A percentile compares a stretch with the other conserved stretches of the same genome.
phyloP scores from a whole-genome alignment of 345 rosid genomes.

The Hevea brasiliensis region DNA sequence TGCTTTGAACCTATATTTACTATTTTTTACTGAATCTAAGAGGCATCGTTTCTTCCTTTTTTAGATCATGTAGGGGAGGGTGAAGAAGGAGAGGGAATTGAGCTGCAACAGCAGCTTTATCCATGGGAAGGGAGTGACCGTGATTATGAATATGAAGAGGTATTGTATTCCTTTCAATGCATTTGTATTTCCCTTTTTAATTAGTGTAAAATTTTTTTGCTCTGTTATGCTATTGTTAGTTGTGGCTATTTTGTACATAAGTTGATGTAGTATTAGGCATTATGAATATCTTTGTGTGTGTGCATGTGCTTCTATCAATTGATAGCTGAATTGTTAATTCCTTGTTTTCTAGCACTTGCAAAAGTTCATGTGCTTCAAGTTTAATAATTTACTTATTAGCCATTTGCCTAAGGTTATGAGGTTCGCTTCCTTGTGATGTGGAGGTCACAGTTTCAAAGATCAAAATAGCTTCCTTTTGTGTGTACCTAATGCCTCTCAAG shows the following conservation, averaged over 20 bases:
- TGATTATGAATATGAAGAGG: constrained; percentile 89
- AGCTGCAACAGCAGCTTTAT: constrained; percentile 43
- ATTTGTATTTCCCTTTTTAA: background rate
- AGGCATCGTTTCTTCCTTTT: background rate
- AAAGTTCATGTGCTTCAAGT: background rate
- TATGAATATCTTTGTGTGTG: too few relatives aligned
- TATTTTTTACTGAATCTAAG: background rate
- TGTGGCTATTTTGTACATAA: background rate
- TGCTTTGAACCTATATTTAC: background rate
- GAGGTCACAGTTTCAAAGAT: too few relatives aligned
- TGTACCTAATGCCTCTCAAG: too few relatives aligned
- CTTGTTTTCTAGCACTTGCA: background rate
- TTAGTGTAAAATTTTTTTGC: background rate
- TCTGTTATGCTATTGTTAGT: background rate
- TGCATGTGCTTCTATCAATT: too few relatives aligned
- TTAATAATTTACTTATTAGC: background rate
- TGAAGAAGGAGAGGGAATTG: constrained; percentile 53
- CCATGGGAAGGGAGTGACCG: constrained; percentile 97
- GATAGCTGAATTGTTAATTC: too few relatives aligned
- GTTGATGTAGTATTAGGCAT: too few relatives aligned
- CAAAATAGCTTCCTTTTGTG: too few relatives aligned
- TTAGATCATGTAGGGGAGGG: constrained; percentile 59
- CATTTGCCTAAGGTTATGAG: background rate
- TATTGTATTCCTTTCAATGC: constrained; percentile 16
- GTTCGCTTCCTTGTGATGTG: background rate